Percentiles rank a stretch among this genome's conserved stretches.
These are phyloP conservation scores for Nicotiana benthamiana DNA, from an alignment of 257 asterid species.

Conservation along the genomic window DNA sequence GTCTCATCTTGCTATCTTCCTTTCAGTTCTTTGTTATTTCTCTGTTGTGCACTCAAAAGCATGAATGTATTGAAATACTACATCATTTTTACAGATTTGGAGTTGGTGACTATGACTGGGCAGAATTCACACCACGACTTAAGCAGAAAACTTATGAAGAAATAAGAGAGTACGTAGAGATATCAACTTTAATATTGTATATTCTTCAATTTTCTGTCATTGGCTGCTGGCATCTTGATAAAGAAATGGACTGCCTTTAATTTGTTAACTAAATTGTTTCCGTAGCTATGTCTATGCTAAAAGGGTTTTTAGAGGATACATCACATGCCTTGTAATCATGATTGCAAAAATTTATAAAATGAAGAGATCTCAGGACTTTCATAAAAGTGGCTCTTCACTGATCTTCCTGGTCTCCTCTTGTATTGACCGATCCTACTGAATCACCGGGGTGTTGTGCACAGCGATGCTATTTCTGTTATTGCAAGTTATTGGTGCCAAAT, in stretches of 20 bases:
- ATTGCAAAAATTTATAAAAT: background rate
- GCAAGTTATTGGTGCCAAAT: background rate
- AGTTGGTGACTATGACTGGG: slow-evolving; percentile 79
- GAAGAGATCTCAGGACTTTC: background rate
- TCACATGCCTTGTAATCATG: background rate
- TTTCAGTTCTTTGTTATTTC: slow-evolving; percentile 4
- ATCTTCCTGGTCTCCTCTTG: background rate
- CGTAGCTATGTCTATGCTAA: background rate
- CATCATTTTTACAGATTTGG: slow-evolving; percentile 52
- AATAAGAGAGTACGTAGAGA: slow-evolving; percentile 59
- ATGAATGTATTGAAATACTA: slow-evolving; percentile 3
- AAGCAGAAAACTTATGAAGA: slow-evolving; percentile 83
- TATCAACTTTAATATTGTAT: background rate
- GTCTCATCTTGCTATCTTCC: background rate
- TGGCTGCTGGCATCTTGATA: background rate
- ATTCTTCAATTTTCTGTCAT: background rate
- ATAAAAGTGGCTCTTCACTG: background rate
- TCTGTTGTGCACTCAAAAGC: slow-evolving; percentile 4
- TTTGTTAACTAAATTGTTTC: background rate
- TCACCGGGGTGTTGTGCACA: background rate
- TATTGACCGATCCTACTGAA: background rate
- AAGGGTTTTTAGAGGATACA: background rate
- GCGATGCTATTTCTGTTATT: background rate
- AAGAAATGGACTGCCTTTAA: background rate
- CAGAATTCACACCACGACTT: slow-evolving; percentile 69